Evolutionary conservation across 2,329 filamentous ascomycete genomes (phyloP).

Genomic region (Xylaria multiplex): DNA sequence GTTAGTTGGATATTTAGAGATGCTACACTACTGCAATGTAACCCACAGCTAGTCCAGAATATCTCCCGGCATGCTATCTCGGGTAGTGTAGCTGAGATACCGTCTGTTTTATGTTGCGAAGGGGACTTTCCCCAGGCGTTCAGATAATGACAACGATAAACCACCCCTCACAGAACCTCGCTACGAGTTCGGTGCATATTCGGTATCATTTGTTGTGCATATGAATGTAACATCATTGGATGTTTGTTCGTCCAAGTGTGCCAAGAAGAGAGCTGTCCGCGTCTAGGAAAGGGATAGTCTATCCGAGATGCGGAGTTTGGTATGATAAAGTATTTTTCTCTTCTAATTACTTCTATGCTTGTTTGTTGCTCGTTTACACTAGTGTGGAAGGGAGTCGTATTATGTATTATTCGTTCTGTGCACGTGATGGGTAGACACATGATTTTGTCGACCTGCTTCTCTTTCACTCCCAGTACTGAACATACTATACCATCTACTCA

Average conservation of each 20-base stretch:
- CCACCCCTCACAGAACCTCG: conserved; percentile 24
- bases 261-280: conserved; percentile 16
- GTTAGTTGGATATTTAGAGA: background rate
- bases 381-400: no score
- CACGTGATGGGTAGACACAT: no score
- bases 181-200: conserved; percentile 35
- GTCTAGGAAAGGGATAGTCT: conserved; percentile 14
- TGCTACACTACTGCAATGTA: no score
- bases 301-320: conserved; percentile 23
- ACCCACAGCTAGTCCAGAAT: conserved; percentile 3
- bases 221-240: conserved; percentile 23
- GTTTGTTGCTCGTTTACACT: no score
- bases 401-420: no score
- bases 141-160: conserved; percentile 11
- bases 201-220: conserved; percentile 29
- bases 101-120: conserved; percentile 9
- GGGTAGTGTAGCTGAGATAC: background rate
- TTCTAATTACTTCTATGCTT: no score
- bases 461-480: no score
- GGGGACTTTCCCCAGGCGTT: conserved; percentile 11
- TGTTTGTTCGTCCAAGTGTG: conserved; percentile 16
- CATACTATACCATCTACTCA: no score
- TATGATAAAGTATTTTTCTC: no score
- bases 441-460: no score
- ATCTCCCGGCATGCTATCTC: conserved; percentile 4